Evolutionary conservation across 1,139 yeast species (phyloP), one percentile per base, ranked within the genome.

Genomic region (Entelexis sorbosivorans): DNA sequence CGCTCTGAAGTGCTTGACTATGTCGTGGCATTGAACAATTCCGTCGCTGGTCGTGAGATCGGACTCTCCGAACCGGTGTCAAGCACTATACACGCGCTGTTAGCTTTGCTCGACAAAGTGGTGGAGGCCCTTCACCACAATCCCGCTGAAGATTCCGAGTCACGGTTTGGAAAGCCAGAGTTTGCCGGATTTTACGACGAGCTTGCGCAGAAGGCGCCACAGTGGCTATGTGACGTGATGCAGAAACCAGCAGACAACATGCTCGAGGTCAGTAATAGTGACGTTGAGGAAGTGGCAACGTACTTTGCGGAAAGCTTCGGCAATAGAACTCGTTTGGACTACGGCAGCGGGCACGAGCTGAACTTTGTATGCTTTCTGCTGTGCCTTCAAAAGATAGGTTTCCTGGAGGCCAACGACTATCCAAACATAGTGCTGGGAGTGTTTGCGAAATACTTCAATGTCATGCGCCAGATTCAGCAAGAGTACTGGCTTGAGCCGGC

Each of bases 301-400:
- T 86, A 86, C 63, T 71, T 86, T 35, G 61, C 62, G 5, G 88
- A 83, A 58, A 75, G 93, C 0, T 89, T 89, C 81, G 98, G 98
- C 0, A 81, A 87, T 63, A 71, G 86, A 52, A 76, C 78, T 2
- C 73, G 99, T 63, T 86, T 91, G 29, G 99, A 91, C 66, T 91
- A 88, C 65, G 99, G 99, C 0, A 85, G 96, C 5, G 98, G 98
- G 24, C 99, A 91, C 65, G 99, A 91, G 65, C 72, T 91, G 54
- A 89, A 88, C 64, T 89, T 91, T 62, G 61, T 89, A 1, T 77
- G 84, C 47, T 83, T 86, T 60, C 69, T 87, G 43, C 70, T 77
- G 35, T 78, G 86, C 47, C 66, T 85, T 8, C 55, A 73, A 32
- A 66, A 74, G 53, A 68, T 78, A 22, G 66, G 66, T 0, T 14